Percentiles rank a stretch among this genome's conserved stretches.
Conservation (phyloP, 2,329 filamentous ascomycete genomes). For the Dryadomyces quercus-mongolicae region DNA sequence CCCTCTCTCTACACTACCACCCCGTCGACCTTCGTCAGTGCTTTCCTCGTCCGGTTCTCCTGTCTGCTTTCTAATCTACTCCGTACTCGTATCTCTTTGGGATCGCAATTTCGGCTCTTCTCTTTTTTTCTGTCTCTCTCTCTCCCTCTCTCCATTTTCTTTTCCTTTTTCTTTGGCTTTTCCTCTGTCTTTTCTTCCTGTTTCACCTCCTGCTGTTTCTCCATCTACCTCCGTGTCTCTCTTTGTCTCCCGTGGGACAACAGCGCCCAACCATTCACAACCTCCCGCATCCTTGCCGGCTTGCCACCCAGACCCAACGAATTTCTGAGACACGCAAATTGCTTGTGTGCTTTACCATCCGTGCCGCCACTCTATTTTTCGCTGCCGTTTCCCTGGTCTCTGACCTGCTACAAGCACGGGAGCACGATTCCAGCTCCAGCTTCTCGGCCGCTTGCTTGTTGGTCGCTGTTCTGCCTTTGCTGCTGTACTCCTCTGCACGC, state of each 20-base stretch:
- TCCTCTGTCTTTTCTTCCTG: not conserved
- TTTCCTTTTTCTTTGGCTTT: not conserved
- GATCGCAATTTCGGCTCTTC: not conserved
- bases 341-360: not conserved
- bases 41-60: not conserved
- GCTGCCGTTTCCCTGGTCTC: not conserved
- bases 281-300: not conserved
- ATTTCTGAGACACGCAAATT: conserved; percentile 4
- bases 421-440: not conserved
- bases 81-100: too few relatives aligned
- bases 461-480: not conserved
- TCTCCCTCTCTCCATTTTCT: not conserved
- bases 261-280: not conserved
- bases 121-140: not conserved
- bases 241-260: not conserved
- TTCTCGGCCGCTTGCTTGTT: not conserved
- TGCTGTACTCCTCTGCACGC: not conserved
- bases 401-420: too few relatives aligned
- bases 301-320: conserved; percentile 3
- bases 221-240: not conserved
- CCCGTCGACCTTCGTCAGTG: not conserved
- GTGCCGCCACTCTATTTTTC: not conserved
- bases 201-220: not conserved
- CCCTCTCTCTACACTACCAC: not conserved
- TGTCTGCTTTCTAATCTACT: not conserved